Evolutionary conservation across 192 early-diverging fungal species (phyloP).

Genomic region (Thamnidium elegans): DNA sequence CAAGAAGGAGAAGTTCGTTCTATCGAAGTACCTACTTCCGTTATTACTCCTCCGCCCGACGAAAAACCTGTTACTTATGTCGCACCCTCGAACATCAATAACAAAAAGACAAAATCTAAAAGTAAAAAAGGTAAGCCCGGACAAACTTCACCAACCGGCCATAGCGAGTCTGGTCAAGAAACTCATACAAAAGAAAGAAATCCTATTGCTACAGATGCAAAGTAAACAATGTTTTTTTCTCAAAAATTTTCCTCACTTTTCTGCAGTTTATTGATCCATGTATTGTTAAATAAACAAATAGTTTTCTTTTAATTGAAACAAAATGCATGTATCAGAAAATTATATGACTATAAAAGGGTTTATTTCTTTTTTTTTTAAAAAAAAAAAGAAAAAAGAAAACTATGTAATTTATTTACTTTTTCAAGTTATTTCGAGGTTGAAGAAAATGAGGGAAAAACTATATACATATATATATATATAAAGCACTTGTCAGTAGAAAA

Average conservation of each 20-base stretch:
- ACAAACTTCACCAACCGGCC: no score
- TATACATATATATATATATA: no score
- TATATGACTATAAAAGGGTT: no score
- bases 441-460: conserved; percentile 15
- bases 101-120: background rate
- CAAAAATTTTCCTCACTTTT: no score
- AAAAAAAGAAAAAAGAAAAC: no score
- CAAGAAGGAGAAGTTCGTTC: background rate
- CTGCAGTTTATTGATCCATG: no score
- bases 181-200: background rate
- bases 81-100: background rate
- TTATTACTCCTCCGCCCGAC: background rate
- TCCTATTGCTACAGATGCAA: background rate
- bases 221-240: background rate
- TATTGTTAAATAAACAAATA: no score
- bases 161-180: background rate
- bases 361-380: no score
- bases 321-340: no score
- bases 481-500: background rate
- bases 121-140: background rate
- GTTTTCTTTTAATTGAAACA: no score
- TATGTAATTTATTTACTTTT: no score
- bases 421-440: conserved; percentile 5
- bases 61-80: background rate
- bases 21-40: background rate